Conservation (phyloP, 1,139 yeast species). For the Yamadazyma diospyri region DNA sequence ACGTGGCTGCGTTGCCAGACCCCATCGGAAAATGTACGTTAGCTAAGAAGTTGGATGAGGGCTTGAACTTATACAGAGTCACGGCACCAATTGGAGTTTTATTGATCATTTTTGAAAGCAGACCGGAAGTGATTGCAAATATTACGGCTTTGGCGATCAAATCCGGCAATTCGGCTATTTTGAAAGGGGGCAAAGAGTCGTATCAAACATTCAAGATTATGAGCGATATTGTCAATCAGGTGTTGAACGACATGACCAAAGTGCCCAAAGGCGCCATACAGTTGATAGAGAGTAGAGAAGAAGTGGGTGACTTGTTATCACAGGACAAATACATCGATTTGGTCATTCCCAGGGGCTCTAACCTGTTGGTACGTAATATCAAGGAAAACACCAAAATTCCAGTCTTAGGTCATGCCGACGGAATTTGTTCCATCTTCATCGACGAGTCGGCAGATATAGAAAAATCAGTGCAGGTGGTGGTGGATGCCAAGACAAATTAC, state of each 20-base stretch:
- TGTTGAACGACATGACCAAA: constrained; percentile 53
- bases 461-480: constrained; percentile 70
- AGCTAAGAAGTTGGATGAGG: constrained; percentile 83
- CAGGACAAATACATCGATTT: constrained; percentile 91
- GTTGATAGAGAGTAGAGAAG: constrained; percentile 82
- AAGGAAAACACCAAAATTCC: constrained; percentile 90
- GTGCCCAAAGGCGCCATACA: constrained; percentile 84
- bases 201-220: constrained; percentile 78
- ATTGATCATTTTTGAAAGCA: constrained; percentile 87
- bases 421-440: constrained; percentile 85
- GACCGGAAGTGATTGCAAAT: constrained; percentile 98
- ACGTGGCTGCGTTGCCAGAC: constrained; percentile 83
- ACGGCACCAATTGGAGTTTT: constrained; percentile 95
- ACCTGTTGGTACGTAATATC: constrained; percentile 80
- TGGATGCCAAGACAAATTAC: constrained; percentile 91
- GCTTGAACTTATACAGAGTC: constrained; percentile 72
- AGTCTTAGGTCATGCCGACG: constrained; percentile 98
- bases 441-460: constrained; percentile 71
- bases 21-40: constrained; percentile 86
- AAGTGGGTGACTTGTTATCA: constrained; percentile 74
- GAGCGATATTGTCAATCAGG: constrained; percentile 65
- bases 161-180: constrained; percentile 92
- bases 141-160: constrained; percentile 93
- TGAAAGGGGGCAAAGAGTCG: constrained; percentile 97
- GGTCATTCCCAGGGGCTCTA: constrained; percentile 96